These are phyloP conservation scores for Trichoderma guizhouense DNA, from an alignment of 2,329 filamentous ascomycete species.

Conservation along the genomic window DNA sequence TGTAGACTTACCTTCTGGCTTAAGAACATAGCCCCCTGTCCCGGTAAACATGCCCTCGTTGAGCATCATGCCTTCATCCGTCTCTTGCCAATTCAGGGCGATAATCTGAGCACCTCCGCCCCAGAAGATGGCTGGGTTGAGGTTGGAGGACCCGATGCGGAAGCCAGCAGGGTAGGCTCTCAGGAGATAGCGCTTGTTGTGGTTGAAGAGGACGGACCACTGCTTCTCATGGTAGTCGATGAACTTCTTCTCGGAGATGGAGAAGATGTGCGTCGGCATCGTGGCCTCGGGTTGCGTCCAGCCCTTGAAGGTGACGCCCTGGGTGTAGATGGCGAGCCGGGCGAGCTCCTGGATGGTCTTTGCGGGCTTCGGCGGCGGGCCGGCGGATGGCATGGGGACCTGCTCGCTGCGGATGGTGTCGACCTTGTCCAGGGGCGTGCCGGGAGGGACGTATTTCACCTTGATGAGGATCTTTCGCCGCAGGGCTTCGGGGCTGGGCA, in stretches of 20 bases:
- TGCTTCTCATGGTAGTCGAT: constrained; percentile 55
- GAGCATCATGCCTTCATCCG: constrained; percentile 92
- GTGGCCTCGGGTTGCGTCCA: constrained; percentile 67
- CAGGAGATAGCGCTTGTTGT: constrained; percentile 82
- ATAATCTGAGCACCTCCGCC: constrained; percentile 85
- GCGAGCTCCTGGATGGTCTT: constrained; percentile 73
- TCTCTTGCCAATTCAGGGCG: constrained; percentile 89
- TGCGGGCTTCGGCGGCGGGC: constrained; percentile 43
- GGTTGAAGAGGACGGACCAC: constrained; percentile 61
- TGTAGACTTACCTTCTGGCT: constrained; percentile 59
- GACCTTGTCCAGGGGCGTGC: constrained; percentile 30
- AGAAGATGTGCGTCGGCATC: constrained; percentile 69
- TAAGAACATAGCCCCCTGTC: constrained; percentile 80
- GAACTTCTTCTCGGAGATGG: constrained; percentile 61
- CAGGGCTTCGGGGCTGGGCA: constrained; percentile 69
- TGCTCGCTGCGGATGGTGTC: constrained; percentile 36
- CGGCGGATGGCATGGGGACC: constrained; percentile 37
- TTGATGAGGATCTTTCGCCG: constrained; percentile 79
- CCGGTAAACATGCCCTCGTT: constrained; percentile 90
- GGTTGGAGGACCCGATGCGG: constrained; percentile 78
- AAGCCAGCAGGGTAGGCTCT: constrained; percentile 82
- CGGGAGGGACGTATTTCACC: constrained; percentile 64
- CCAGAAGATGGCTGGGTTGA: constrained; percentile 84
- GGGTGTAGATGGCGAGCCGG: constrained; percentile 75
- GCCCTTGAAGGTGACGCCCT: constrained; percentile 76